Conservation (phyloP, 192 early-diverging fungal genomes). For the Rhizoclosmatium sp. region DNA sequence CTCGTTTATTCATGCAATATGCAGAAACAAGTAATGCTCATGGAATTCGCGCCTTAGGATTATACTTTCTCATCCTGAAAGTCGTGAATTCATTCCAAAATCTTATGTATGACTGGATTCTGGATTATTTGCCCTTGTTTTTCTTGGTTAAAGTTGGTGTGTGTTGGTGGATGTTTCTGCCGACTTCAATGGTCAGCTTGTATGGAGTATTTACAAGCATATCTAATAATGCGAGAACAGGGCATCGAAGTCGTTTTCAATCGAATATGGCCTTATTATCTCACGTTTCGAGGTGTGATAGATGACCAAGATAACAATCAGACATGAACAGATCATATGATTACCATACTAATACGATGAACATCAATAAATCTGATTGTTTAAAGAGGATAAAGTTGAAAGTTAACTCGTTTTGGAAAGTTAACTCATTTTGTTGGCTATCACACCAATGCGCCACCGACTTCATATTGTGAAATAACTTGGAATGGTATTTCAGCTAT, state of each 20-base stretch:
- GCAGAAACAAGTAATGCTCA: not conserved
- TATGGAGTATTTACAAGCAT: too few species aligned
- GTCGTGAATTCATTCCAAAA: conserved; percentile 5
- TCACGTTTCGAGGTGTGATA: too few species aligned
- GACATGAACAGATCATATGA: too few species aligned
- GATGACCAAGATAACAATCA: too few species aligned
- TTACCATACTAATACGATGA: too few species aligned
- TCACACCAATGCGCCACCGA: too few species aligned
- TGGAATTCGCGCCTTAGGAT: conserved; percentile 1
- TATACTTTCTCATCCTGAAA: conserved; percentile 9
- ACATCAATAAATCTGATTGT: too few species aligned
- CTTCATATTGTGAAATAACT: too few species aligned
- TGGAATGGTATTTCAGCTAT: too few species aligned
- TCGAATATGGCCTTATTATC: not conserved
- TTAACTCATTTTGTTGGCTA: too few species aligned
- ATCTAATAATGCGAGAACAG: not conserved
- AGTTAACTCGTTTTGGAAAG: too few species aligned
- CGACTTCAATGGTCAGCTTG: conserved; percentile 4
- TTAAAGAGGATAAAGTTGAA: too few species aligned
- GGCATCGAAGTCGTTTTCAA: not conserved
- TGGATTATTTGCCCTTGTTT: not conserved
- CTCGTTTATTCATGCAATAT: not conserved
- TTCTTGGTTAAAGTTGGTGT: conserved; percentile 26
- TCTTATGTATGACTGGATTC: not conserved
- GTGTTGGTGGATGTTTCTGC: conserved; percentile 30